These are phyloP conservation scores for Oidiodendron maius DNA, from an alignment of 495 filamentous ascomycete genomes.

Conservation along the genomic window DNA sequence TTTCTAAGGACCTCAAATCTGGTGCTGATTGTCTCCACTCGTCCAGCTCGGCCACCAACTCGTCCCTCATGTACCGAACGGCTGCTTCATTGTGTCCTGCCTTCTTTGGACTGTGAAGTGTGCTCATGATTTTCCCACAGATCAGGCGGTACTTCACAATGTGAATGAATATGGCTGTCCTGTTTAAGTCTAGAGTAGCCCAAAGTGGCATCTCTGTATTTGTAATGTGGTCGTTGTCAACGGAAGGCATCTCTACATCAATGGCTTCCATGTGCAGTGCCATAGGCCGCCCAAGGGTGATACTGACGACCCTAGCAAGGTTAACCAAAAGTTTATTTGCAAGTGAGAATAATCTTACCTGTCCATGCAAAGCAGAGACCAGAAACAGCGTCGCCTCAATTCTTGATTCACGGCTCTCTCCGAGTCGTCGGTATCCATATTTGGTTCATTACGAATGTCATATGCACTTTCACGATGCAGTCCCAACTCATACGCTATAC, in stretches of 20 bases:
- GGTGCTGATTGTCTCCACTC: neutral
- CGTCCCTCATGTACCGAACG: neutral
- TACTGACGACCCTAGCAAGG: slow-evolving; percentile 19
- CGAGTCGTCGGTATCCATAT: neutral
- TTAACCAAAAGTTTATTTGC: neutral
- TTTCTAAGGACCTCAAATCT: neutral
- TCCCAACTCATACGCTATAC: slow-evolving; percentile 24
- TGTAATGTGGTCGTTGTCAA: slow-evolving; percentile 5
- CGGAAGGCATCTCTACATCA: slow-evolving; percentile 20
- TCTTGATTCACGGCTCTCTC: slow-evolving; percentile 8
- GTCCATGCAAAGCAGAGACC: slow-evolving; percentile 24
- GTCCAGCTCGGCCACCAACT: neutral
- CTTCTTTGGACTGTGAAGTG: slow-evolving; percentile 12
- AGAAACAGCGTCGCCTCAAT: slow-evolving; percentile 24
- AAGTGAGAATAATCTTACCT: slow-evolving; percentile 8
- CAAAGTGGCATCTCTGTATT: neutral
- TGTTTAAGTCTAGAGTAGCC: too few species aligned
- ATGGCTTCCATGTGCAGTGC: slow-evolving; percentile 22
- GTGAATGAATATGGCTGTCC: slow-evolving; percentile 21
- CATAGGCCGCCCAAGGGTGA: slow-evolving; percentile 23
- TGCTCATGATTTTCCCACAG: slow-evolving; percentile 9
- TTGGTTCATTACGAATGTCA: neutral
- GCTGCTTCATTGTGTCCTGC: neutral
- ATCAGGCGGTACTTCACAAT: slow-evolving; percentile 16
- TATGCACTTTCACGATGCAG: slow-evolving; percentile 24